Percentiles rank a stretch among this genome's conserved stretches.
These are phyloP conservation scores for Clitopilus passeckerianus DNA, from an alignment of 768 basidiomycete genomes.

Conservation along the genomic window DNA sequence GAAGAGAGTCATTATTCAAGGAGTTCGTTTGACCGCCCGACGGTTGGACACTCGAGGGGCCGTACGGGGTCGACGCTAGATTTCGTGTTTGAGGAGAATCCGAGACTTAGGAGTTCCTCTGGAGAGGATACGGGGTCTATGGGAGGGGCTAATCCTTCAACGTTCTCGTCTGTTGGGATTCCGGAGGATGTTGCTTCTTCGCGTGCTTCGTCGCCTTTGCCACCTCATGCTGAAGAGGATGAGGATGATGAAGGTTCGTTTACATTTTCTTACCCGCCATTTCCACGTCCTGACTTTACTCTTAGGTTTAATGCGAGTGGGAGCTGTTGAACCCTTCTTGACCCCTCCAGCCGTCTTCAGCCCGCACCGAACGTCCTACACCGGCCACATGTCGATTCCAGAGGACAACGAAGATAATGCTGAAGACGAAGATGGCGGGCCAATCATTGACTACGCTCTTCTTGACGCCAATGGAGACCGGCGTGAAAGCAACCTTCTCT, in stretches of 20 bases:
- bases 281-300: background rate
- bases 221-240: conserved; percentile 14
- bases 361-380: conserved; percentile 33
- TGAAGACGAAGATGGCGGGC: background rate
- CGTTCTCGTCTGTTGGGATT: conserved; percentile 36
- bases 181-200: conserved; percentile 48
- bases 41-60: conserved; percentile 10
- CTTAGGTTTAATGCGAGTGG: conserved; percentile 44
- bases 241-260: conserved; percentile 39
- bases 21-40: conserved; percentile 5
- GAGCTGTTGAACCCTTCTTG: conserved; percentile 41
- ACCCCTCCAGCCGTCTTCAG: conserved; percentile 42
- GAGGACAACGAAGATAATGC: conserved; percentile 5
- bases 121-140: conserved; percentile 7
- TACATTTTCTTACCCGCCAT: background rate
- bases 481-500: background rate
- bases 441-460: background rate
- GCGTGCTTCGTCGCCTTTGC: conserved; percentile 31
- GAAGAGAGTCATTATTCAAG: conserved; percentile 26
- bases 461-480: background rate
- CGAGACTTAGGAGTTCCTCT: conserved; percentile 17
- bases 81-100: conserved; percentile 33
- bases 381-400: conserved; percentile 28
- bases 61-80: conserved; percentile 27
- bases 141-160: conserved; percentile 20